Evolutionary conservation across 257 asterid genomes (phyloP), one percentile per base, ranked within the genome.

Genomic region (Capsicum rhomboideum): DNA sequence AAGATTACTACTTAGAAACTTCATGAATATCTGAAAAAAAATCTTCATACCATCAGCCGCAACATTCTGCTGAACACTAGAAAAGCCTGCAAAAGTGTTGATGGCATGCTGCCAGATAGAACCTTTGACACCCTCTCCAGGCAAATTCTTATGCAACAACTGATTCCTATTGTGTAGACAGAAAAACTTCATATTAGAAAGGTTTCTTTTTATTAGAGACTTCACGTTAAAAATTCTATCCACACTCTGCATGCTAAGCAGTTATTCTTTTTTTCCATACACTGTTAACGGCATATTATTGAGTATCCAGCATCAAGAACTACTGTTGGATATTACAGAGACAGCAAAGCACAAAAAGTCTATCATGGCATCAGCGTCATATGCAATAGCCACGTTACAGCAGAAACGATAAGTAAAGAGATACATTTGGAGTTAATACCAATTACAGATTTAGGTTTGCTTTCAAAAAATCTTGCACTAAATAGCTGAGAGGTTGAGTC

Each of bases 31-130:
- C 46, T 66, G 42, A 68, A 40, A 67, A 34, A 71, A 54, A 8
- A 40, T 46, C 78, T 67, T 56, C 67, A 80, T 90, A 92, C 94
- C 94, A 42, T 87, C 84, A 84, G 89, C 71, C 66, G 20, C 88
- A 82, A 54, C 78, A 12, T 75, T 86, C 68, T 87, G 86, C 29
- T 77, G 49, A 78, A 90, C 88, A 44, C 92, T 31, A 77, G 92
- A 80, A 84, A 49, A 66, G 20, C 83, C 86, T 6, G 93, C 79
- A 75, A 26, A 50, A 75, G 81, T 75, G 44, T 49, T 17, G 37
- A 85, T 20, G 46, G 63, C 46, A 34, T 23, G 68, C 37, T 75
- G 83, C 82, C 79, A 42, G 16, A 75, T 55, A 84, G 77, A 84
- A 66, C 26, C 64, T 84, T 56, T 81, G 69, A 34, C 67, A 71